Conservation (phyloP, 2,329 filamentous ascomycete species). For the Penicillium sp. region DNA sequence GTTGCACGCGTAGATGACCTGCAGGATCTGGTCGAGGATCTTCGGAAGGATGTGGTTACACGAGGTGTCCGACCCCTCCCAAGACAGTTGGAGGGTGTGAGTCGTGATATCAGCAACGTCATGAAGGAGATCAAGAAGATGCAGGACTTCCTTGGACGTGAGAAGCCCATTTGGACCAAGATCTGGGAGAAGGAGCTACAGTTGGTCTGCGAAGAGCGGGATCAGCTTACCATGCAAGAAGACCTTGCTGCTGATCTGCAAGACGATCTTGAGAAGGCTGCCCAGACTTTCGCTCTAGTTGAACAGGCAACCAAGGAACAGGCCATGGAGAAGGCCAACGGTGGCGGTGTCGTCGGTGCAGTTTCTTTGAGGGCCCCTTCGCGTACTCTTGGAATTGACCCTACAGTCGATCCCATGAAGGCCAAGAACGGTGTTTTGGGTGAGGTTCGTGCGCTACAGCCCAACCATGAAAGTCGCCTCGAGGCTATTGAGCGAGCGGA, state of each 20-base stretch:
- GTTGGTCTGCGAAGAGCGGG: conserved; percentile 91
- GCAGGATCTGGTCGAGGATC: conserved; percentile 94
- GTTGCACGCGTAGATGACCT: conserved; percentile 92
- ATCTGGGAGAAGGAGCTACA: conserved; percentile 99
- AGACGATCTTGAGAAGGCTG: conserved; percentile 92
- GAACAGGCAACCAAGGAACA: conserved; percentile 99
- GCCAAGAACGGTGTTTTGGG: conserved; percentile 91
- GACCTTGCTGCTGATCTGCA: conserved; percentile 89
- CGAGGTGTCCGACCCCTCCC: conserved; percentile 90
- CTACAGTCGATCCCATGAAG: conserved; percentile 68
- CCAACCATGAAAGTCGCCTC: conserved; percentile 88
- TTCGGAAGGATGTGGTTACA: conserved; percentile 93
- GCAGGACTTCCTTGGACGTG: conserved; percentile 84
- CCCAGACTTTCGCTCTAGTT: conserved; percentile 89
- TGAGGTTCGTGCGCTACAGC: conserved; percentile 88
- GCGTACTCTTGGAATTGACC: conserved; percentile 51
- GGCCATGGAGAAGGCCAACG: conserved; percentile 64
- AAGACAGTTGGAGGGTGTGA: conserved; percentile 83
- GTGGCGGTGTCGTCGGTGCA: conserved; percentile 38
- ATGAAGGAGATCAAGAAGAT: conserved; percentile 89
- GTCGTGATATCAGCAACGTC: conserved; percentile 80
- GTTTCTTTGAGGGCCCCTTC: conserved; percentile 52
- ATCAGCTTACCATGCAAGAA: conserved; percentile 94
- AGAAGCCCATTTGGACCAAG: conserved; percentile 98
- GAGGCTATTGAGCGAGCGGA: conserved; percentile 98